A percentile compares a stretch with the other conserved stretches of the same genome.
phyloP scores from a whole-genome alignment of 73 alveolate species.

The Tetrahymena malaccensis region DNA sequence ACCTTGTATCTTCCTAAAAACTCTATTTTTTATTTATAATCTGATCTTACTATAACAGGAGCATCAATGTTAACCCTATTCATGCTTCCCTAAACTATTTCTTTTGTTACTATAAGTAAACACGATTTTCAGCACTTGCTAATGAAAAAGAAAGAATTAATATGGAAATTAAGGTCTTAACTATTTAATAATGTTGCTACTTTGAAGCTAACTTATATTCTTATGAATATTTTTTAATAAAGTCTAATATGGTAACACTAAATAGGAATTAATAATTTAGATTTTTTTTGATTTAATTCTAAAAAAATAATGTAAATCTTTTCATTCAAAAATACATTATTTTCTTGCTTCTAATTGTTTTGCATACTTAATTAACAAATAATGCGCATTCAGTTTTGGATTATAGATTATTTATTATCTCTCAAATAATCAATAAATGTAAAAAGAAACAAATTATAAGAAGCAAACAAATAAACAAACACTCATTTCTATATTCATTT shows the following conservation, averaged over 20 bases:
- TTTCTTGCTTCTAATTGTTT: too few relatives aligned
- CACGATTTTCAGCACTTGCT: not conserved
- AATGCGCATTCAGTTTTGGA: not conserved
- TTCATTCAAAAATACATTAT: not conserved
- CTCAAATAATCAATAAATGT: too few relatives aligned
- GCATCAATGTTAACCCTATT: not conserved
- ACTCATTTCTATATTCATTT: too few relatives aligned
- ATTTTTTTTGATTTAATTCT: not conserved
- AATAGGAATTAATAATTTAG: not conserved
- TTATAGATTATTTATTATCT: not conserved
- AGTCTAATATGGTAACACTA: not conserved
- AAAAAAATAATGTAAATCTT: too few relatives aligned
- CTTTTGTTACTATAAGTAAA: not conserved
- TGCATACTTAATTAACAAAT: too few relatives aligned
- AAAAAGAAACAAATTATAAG: too few relatives aligned
- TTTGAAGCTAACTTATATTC: not conserved
- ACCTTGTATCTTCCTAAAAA: not conserved
- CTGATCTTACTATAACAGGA: not conserved
- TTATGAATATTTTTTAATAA: too few relatives aligned
- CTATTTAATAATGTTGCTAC: not conserved
- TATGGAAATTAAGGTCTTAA: not conserved
- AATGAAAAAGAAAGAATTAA: not conserved
- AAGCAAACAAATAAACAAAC: too few relatives aligned
- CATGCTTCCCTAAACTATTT: not conserved
- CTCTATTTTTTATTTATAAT: not conserved